Evolutionary conservation across 306 rosid species (phyloP).

Genomic region (Corylus avellana): DNA sequence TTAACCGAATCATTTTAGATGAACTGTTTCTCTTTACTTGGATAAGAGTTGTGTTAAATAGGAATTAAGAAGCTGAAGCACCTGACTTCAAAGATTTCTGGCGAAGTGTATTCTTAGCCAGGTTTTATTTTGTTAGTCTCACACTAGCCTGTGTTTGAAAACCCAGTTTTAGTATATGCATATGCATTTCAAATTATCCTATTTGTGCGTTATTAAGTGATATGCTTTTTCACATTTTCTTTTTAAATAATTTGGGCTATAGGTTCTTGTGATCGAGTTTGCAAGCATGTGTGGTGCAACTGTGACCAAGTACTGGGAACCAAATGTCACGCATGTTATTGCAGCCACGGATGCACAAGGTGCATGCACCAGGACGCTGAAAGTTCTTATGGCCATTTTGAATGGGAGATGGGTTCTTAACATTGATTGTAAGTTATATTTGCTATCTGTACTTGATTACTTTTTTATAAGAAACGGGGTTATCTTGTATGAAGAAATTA

Average conservation of each 20-base stretch:
- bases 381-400: constrained; percentile 80
- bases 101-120: not conserved
- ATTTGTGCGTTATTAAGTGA: constrained; percentile 4
- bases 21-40: not conserved
- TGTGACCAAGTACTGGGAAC: constrained; percentile 74
- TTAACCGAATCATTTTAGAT: not conserved
- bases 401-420: constrained; percentile 84
- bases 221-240: not conserved
- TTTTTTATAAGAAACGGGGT: not conserved
- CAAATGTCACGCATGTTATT: constrained; percentile 77
- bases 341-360: constrained; percentile 79
- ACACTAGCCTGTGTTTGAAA: not conserved
- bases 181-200: not conserved
- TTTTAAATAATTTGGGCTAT: constrained; percentile 22
- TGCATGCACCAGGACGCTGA: constrained; percentile 82
- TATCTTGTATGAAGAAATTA: not conserved
- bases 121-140: not conserved
- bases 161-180: not conserved
- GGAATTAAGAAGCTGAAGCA: not conserved
- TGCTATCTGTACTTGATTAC: not conserved
- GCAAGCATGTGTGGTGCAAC: constrained; percentile 57
- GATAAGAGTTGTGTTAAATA: not conserved
- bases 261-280: constrained; percentile 61
- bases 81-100: not conserved
- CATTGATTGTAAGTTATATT: constrained; percentile 67